These are phyloP conservation scores for Yamadazyma philogaea DNA, from an alignment of 805 yeast genomes.

Conservation along the genomic window DNA sequence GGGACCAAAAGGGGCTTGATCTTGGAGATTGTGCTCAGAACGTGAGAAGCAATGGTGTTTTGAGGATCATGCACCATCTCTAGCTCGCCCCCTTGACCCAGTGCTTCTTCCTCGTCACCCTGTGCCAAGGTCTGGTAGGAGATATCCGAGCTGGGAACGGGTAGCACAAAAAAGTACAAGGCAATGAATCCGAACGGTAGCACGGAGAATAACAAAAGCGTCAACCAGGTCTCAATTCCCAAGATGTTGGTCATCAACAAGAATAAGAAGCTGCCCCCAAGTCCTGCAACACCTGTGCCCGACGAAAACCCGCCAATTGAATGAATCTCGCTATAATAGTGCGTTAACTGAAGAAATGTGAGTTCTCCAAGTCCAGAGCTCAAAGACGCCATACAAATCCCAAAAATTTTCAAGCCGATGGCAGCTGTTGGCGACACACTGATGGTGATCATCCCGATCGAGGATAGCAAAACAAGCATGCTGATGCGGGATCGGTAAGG, in stretches of 20 bases:
- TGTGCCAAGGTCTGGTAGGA: neutral
- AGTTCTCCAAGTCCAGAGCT: constrained; percentile 91
- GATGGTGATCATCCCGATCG: constrained; percentile 71
- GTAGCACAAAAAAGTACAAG: constrained; percentile 25
- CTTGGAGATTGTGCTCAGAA: constrained; percentile 17
- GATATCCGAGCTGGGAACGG: constrained; percentile 14
- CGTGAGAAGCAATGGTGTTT: constrained; percentile 12
- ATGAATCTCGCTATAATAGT: constrained; percentile 53
- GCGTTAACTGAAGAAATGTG: constrained; percentile 84
- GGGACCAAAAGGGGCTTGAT: constrained; percentile 52
- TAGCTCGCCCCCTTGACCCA: neutral
- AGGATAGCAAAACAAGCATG: constrained; percentile 55
- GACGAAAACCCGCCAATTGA: constrained; percentile 84
- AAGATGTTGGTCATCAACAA: constrained; percentile 70
- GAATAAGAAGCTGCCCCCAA: constrained; percentile 73
- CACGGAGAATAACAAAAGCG: constrained; percentile 56
- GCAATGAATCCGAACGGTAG: constrained; percentile 52
- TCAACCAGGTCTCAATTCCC: constrained; percentile 48
- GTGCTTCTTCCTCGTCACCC: constrained; percentile 5
- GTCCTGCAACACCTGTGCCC: constrained; percentile 96
- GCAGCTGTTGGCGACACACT: constrained; percentile 36
- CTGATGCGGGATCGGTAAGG: constrained; percentile 57
- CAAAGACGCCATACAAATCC: constrained; percentile 74
- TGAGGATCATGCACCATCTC: neutral
- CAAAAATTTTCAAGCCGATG: constrained; percentile 49